These are phyloP conservation scores for Trypanosoma congolense DNA, from an alignment of 208 protist genomes.

Conservation along the genomic window DNA sequence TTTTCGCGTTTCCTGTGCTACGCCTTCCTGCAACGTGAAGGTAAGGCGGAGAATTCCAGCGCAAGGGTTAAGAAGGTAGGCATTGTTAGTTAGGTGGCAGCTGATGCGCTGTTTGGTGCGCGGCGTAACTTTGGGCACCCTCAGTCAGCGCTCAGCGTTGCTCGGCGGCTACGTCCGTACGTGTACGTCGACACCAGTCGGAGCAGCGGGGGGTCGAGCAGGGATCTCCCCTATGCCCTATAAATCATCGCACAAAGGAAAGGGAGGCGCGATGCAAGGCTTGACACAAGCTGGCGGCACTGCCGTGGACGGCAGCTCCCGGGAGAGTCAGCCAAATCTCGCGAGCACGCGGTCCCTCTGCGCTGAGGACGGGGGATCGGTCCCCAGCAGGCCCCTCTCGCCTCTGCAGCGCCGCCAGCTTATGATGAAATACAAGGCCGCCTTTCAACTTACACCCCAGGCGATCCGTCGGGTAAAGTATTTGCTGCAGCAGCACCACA, in stretches of 20 bases:
- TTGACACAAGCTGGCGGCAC: not conserved
- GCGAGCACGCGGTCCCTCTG: constrained; percentile 61
- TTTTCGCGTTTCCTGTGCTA: too few species aligned
- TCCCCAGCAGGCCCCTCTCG: constrained; percentile 54
- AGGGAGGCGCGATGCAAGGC: constrained; percentile 40
- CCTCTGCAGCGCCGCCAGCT: constrained; percentile 81
- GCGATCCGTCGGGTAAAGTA: constrained; percentile 78
- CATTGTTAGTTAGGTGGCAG: not conserved
- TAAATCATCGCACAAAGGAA: constrained; percentile 73
- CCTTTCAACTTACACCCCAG: constrained; percentile 77
- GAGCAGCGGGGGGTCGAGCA: not conserved
- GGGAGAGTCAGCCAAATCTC: constrained; percentile 9
- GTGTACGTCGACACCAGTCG: not conserved
- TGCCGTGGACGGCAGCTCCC: not conserved
- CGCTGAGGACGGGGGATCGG: constrained; percentile 58
- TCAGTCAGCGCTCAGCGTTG: not conserved
- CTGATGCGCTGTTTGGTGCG: not conserved
- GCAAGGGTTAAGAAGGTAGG: too few species aligned
- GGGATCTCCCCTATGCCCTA: constrained; percentile 41
- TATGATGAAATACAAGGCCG: constrained; percentile 72
- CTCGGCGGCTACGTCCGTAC: not conserved
- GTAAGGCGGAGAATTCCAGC: too few species aligned
- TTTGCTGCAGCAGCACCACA: constrained; percentile 48
- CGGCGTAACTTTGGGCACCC: not conserved
- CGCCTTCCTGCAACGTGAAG: too few species aligned